Conservation (phyloP, 2,329 filamentous ascomycete species). For the Onygenales sp. region DNA sequence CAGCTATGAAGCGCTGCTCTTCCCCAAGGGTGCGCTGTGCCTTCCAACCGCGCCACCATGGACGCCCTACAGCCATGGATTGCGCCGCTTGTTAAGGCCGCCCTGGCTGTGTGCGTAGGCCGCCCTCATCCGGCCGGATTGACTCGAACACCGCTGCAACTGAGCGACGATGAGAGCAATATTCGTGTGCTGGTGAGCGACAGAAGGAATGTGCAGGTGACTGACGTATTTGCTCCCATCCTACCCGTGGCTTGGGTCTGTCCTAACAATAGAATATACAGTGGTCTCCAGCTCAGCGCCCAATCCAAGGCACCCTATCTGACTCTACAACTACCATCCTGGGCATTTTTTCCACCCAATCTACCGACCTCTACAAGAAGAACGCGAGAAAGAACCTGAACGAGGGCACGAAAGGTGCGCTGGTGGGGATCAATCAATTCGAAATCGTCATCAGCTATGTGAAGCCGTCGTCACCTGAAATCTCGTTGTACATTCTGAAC, state of each 20-base stretch:
- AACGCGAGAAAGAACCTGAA: conserved; percentile 11
- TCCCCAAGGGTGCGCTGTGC: background rate
- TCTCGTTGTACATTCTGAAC: conserved; percentile 15
- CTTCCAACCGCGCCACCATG: conserved; percentile 7
- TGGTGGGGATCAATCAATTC: conserved; percentile 24
- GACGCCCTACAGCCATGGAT: conserved; percentile 15
- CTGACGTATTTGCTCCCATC: conserved; percentile 17
- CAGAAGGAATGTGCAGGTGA: conserved; percentile 17
- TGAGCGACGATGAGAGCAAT: conserved; percentile 25
- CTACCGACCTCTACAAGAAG: conserved; percentile 15
- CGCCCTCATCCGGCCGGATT: background rate
- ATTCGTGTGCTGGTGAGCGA: conserved; percentile 19
- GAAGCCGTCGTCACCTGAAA: conserved; percentile 3
- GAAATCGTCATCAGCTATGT: conserved; percentile 23
- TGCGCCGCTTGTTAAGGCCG: conserved; percentile 8
- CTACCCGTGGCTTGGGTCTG: background rate
- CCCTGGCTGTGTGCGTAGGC: conserved; percentile 6
- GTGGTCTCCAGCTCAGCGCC: conserved; percentile 17
- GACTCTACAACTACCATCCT: conserved; percentile 26
- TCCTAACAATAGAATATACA: conserved; percentile 7
- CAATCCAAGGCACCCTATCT: conserved; percentile 19
- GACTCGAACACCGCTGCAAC: conserved; percentile 6
- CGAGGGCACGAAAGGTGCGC: conserved; percentile 18
- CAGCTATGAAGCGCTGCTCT: background rate
- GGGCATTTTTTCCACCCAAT: conserved; percentile 20